These are phyloP conservation scores for Auriscalpium vulgare DNA, from an alignment of 768 basidiomycete species.

Conservation along the genomic window DNA sequence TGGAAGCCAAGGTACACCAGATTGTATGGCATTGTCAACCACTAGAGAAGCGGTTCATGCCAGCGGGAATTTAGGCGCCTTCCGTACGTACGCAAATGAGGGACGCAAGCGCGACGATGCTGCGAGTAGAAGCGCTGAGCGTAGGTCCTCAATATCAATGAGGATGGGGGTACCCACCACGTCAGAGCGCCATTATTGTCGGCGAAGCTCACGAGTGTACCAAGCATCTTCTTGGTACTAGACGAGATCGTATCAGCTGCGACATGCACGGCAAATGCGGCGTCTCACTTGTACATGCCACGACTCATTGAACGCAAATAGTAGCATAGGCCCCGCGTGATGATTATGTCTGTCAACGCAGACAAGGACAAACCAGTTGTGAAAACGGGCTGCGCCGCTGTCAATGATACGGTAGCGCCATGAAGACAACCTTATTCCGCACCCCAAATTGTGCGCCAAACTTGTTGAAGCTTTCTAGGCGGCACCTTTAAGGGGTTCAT, in stretches of 20 bases:
- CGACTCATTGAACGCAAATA: conserved; percentile 9
- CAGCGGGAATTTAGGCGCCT: background rate
- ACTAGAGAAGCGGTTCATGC: conserved; percentile 1
- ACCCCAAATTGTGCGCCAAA: background rate
- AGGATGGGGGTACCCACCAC: background rate
- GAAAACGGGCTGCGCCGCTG: background rate
- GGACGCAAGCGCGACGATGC: conserved; percentile 3
- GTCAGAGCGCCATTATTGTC: conserved; percentile 9
- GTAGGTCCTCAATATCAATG: background rate
- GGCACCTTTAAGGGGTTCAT: background rate
- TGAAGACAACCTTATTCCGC: background rate
- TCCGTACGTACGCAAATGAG: conserved; percentile 1
- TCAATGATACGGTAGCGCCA: background rate
- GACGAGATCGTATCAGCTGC: background rate
- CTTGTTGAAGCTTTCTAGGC: background rate
- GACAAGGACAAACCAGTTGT: conserved; percentile 5
- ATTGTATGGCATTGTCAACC: conserved; percentile 1
- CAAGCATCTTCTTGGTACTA: conserved; percentile 5
- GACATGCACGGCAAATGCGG: background rate
- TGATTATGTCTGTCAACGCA: conserved; percentile 4
- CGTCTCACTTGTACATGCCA: background rate
- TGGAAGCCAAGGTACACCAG: conserved; percentile 7
- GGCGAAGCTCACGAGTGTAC: conserved; percentile 4
- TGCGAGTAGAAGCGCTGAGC: background rate
- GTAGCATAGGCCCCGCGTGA: conserved; percentile 5